These are phyloP conservation scores for Aspergillus aculeatinus DNA, from an alignment of 2,329 filamentous ascomycete species.

Conservation along the genomic window DNA sequence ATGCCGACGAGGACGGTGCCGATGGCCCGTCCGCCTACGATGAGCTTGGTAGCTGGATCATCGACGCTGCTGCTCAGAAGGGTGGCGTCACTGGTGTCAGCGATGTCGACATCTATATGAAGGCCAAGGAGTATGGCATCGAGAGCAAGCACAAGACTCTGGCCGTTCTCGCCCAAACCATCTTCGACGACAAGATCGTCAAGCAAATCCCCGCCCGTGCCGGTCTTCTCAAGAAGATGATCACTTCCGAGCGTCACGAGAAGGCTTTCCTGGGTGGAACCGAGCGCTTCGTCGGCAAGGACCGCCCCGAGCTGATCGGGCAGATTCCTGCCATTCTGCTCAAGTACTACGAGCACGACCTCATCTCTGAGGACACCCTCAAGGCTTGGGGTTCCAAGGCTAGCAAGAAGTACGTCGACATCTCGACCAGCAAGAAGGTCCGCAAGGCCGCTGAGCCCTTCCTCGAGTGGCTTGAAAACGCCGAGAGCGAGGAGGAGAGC, in stretches of 20 bases:
- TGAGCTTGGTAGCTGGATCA: conserved; percentile 89
- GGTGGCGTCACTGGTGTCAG: conserved; percentile 76
- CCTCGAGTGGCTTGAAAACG: conserved; percentile 88
- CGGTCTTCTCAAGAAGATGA: conserved; percentile 85
- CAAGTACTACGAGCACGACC: conserved; percentile 85
- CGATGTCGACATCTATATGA: conserved; percentile 89
- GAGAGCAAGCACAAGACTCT: conserved; percentile 92
- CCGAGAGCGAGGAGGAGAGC: conserved; percentile 71
- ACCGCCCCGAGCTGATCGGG: conserved; percentile 74
- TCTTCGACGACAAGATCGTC: conserved; percentile 88
- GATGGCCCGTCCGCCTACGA: conserved; percentile 82
- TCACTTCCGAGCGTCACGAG: conserved; percentile 89
- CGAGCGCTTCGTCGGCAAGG: conserved; percentile 83
- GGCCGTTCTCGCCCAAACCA: conserved; percentile 84
- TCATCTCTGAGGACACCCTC: conserved; percentile 83
- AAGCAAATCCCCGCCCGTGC: conserved; percentile 83
- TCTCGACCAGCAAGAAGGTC: conserved; percentile 87
- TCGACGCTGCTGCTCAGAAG: conserved; percentile 66
- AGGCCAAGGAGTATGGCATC: conserved; percentile 94
- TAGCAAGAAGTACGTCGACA: conserved; percentile 96
- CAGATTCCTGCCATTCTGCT: conserved; percentile 83
- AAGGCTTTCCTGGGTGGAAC: conserved; percentile 94
- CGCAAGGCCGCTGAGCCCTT: conserved; percentile 93
- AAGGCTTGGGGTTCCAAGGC: conserved; percentile 91
- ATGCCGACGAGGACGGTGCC: conserved; percentile 75